phyloP scores from a whole-genome alignment of 148 eudicot genomes.

The Rhododendron kiyosumense region DNA sequence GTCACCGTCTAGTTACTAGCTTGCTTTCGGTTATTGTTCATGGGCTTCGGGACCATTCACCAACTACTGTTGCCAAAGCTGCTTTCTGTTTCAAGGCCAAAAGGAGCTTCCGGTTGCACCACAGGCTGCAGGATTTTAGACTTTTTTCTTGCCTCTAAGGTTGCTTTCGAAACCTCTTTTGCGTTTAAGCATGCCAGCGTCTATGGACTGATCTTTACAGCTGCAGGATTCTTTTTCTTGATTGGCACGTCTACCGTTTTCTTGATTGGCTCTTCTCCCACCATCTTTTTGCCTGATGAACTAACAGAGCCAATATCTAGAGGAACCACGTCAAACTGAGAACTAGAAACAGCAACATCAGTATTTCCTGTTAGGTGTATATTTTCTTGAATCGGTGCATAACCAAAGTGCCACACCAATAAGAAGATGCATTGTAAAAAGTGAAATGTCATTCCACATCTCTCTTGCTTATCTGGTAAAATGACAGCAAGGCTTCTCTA shows the following conservation, averaged over 20 bases:
- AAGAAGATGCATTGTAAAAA: not conserved
- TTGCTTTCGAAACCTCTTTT: slow-evolving; percentile 84
- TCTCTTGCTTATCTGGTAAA: not conserved
- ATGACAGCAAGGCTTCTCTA: not conserved
- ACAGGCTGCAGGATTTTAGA: slow-evolving; percentile 87
- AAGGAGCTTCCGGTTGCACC: slow-evolving; percentile 32
- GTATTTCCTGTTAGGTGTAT: not conserved
- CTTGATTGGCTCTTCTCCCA: slow-evolving; percentile 56
- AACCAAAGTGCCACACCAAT: not conserved
- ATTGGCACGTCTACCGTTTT: slow-evolving; percentile 53
- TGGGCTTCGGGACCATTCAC: slow-evolving; percentile 35
- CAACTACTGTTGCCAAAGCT: slow-evolving; percentile 63
- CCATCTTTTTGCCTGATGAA: slow-evolving; percentile 66
- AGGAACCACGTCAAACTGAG: slow-evolving; percentile 91
- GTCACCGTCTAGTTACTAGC: too few species aligned
- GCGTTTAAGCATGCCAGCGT: slow-evolving; percentile 85
- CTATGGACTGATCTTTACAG: slow-evolving; percentile 98
- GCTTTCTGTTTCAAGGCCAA: slow-evolving; percentile 41
- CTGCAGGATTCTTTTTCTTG: slow-evolving; percentile 72
- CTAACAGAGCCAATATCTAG: slow-evolving; percentile 88
- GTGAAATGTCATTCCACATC: not conserved
- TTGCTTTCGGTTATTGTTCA: slow-evolving; percentile 46
- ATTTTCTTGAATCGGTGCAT: not conserved
- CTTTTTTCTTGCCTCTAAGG: slow-evolving; percentile 92
- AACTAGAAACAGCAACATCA: slow-evolving; percentile 16